Conservation (phyloP, 441 rosid genomes). For the Melastoma candidum region DNA sequence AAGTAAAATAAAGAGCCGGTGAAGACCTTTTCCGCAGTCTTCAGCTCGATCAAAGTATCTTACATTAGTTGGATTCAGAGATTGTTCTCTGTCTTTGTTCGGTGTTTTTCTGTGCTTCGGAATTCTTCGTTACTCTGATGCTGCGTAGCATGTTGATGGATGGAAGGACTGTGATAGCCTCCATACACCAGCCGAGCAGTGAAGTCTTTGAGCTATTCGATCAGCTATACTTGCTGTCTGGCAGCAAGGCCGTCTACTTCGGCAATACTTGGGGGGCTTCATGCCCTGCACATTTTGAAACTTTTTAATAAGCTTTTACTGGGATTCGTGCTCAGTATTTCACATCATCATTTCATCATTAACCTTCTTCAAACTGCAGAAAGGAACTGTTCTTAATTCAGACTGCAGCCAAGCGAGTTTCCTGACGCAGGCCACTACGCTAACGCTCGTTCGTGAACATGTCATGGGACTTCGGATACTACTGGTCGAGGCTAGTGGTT, state of each 20-base stretch:
- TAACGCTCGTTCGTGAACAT: conserved; percentile 4
- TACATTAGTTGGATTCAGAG: no score
- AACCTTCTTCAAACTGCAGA: not conserved
- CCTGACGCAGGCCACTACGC: not conserved
- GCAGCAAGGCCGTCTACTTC: conserved; percentile 2
- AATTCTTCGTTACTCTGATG: no score
- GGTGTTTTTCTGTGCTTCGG: no score
- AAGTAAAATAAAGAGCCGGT: not conserved
- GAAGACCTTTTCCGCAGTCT: no score
- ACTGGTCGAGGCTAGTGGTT: conserved; percentile 1
- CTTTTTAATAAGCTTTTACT: not conserved
- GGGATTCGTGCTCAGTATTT: not conserved
- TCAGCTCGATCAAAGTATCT: no score
- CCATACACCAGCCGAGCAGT: not conserved
- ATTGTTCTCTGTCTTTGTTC: no score
- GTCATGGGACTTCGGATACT: conserved; percentile 2
- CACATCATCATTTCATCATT: not conserved
- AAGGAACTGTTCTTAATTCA: not conserved
- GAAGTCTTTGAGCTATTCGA: not conserved
- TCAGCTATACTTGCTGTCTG: conserved; percentile 3
- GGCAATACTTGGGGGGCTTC: not conserved
- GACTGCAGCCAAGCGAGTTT: not conserved
- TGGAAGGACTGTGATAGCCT: not conserved
- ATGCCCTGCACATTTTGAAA: not conserved
- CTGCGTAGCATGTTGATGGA: not conserved